Base-by-base conservation (phyloP, 139 green algal genomes). In the Eudorina sp. region DNA sequence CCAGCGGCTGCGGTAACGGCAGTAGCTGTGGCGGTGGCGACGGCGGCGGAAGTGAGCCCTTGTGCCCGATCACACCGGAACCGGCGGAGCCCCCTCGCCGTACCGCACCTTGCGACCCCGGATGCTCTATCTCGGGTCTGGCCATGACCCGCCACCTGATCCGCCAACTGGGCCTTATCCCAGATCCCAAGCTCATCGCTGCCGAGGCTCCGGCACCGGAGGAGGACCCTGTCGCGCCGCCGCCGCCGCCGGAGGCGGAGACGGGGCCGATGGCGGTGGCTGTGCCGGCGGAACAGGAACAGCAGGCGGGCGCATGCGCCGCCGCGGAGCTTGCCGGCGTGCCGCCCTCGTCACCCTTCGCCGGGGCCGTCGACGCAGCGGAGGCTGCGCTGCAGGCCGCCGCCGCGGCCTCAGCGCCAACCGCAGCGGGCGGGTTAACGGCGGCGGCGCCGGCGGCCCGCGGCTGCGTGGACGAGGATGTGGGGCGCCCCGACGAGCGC, bases 91-190 rank as follows among this genome's bases (percentile, higher is more conserved):
- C 27, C 48, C 48, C 11, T 9, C 48, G 48, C 48, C 31, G 62
- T 29, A 3, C 27, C 40, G 23, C 25, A 18, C 40, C 41, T 40
- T 27, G 9, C n/a, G 73, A 27, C 46, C 29, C 73, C 3, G 70
- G 41, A 2, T 82, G 73, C 73, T 82, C 73, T 25, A 82, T 82
- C 48, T 64, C 45, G 8, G 73, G 45, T 8, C 48, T 82, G 25
- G 16, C 8, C 14, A 82, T 82, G 73, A 82, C 73, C 0, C 73
- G 73, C 3, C 13, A 29, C 9, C 73, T 82, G 2, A 82, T 82
- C 31, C 73, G 73, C 29, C 45, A n/a, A 46, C 46, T 82, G 23
- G 73, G 73, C 8, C 73, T 82, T 27, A 3, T 64, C 4, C 73
- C 73, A 38, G 11, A 8, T 31, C n/a, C n/a, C 64, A 21, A n/a